These are phyloP conservation scores for Pichia membranifaciens DNA, from an alignment of 805 yeast genomes.

Conservation along the genomic window DNA sequence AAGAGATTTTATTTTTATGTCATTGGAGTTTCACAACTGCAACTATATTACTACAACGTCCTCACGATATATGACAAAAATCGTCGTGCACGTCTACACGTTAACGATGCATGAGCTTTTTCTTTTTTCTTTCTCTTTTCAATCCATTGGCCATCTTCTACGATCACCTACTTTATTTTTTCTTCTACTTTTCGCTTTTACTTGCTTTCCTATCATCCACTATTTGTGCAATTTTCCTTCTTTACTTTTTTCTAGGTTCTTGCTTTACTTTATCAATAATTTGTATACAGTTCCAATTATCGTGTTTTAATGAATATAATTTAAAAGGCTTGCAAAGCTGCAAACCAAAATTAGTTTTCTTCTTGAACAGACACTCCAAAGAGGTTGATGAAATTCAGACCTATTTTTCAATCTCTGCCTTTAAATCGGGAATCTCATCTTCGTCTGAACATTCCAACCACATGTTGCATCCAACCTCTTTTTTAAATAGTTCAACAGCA, in stretches of 20 bases:
- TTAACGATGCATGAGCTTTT: not conserved
- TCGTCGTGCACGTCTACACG: conserved; percentile 20
- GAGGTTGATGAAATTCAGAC: too few species aligned
- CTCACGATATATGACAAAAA: conserved; percentile 29
- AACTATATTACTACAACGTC: conserved; percentile 50
- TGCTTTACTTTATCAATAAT: too few species aligned
- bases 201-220: too few species aligned
- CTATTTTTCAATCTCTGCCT: conserved; percentile 28
- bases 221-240: too few species aligned
- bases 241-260: too few species aligned
- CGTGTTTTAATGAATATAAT: too few species aligned
- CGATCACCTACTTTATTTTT: not conserved
- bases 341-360: too few species aligned
- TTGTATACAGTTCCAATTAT: too few species aligned
- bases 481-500: conserved; percentile 74
- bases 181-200: too few species aligned
- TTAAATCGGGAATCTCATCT: conserved; percentile 62
- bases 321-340: too few species aligned
- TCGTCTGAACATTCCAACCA: conserved; percentile 59
- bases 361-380: too few species aligned
- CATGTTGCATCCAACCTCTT: conserved; percentile 68
- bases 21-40: conserved; percentile 48
- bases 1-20: conserved; percentile 43
- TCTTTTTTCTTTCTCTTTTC: not conserved
- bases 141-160: not conserved